These are phyloP conservation scores for Stentor roeselii DNA, from an alignment of 73 alveolate species.

Conservation along the genomic window DNA sequence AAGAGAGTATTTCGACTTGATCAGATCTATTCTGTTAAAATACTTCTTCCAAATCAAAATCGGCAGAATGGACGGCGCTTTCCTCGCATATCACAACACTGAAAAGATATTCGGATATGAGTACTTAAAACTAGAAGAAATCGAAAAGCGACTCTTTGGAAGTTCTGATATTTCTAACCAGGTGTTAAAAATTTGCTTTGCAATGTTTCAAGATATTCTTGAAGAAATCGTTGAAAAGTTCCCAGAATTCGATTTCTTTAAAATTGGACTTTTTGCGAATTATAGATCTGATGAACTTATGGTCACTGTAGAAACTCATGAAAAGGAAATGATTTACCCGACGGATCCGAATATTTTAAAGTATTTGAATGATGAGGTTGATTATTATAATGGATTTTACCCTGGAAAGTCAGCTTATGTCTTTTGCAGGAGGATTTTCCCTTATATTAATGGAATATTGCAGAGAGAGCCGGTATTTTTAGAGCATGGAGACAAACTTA, in stretches of 20 bases:
- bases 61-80: constrained; percentile 96
- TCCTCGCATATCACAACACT: constrained; percentile 92
- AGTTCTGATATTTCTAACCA: constrained; percentile 64
- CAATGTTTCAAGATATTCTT: constrained; percentile 55
- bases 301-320: constrained; percentile 70
- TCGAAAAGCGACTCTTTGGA: constrained; percentile 91
- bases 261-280: constrained; percentile 74
- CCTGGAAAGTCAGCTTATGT: constrained; percentile 44
- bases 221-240: constrained; percentile 56
- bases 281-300: constrained; percentile 49
- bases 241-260: constrained; percentile 49
- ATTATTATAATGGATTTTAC: constrained; percentile 13
- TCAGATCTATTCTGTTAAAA: constrained; percentile 86
- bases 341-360: constrained; percentile 36
- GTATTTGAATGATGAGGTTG: constrained; percentile 1
- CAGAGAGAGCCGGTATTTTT: constrained; percentile 63
- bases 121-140: constrained; percentile 80
- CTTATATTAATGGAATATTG: constrained; percentile 67
- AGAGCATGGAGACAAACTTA: constrained; percentile 70
- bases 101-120: constrained; percentile 88
- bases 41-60: constrained; percentile 84
- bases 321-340: constrained; percentile 41
- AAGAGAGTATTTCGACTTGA: constrained; percentile 76
- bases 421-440: constrained; percentile 55
- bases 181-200: constrained; percentile 49